Percentiles rank a stretch among this genome's conserved stretches.
phyloP scores from a whole-genome alignment of 78 protist genomes.

The Blattamonas nauphoetae region DNA sequence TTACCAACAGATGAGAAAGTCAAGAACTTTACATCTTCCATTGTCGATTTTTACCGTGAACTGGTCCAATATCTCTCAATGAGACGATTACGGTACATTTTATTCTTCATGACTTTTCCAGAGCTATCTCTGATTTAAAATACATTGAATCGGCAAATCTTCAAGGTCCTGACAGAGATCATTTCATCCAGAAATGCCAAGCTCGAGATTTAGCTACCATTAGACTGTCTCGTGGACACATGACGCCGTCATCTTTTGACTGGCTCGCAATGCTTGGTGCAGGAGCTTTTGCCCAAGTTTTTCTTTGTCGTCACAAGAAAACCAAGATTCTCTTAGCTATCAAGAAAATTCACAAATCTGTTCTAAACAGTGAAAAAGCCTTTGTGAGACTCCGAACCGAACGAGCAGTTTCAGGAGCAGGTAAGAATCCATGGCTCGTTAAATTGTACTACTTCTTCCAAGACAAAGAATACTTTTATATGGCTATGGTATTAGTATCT shows the following conservation, averaged over 20 bases:
- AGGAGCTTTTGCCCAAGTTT: not conserved
- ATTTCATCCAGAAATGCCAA: no score
- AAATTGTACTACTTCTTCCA: slow-evolving; percentile 11
- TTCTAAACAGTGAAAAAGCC: not conserved
- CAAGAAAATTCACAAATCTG: not conserved
- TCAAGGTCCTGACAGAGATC: no score
- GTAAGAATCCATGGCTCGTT: slow-evolving; percentile 4
- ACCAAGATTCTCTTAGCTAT: not conserved
- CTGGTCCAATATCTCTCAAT: no score
- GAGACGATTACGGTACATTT: no score
- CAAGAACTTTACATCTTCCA: not conserved
- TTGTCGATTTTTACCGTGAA: not conserved
- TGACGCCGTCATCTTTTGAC: not conserved
- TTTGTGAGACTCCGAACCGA: slow-evolving; percentile 18
- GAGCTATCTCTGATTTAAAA: no score
- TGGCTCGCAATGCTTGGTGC: not conserved
- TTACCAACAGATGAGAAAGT: not conserved
- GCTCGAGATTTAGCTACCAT: not conserved
- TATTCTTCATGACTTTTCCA: no score
- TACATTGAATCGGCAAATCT: no score
- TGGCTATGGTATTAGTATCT: not conserved
- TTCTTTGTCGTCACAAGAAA: not conserved
- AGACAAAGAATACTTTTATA: not conserved
- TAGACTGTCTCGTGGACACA: not conserved
- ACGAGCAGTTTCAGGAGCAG: not conserved